phyloP scores from a whole-genome alignment of 805 yeast genomes.

The Danielia reshetovae region DNA sequence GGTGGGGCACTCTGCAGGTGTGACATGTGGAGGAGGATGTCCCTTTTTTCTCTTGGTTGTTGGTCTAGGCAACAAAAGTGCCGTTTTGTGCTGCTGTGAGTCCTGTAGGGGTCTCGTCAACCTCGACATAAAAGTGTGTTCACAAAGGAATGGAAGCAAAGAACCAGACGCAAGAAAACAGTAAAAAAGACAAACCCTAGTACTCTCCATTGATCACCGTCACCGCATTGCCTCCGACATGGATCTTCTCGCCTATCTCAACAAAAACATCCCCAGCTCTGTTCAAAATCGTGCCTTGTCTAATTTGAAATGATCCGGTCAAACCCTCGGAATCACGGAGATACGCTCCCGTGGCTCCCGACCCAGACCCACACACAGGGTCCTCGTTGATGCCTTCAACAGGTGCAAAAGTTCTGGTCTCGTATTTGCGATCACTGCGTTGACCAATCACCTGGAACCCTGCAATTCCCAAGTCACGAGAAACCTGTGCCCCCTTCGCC shows the following conservation, averaged over 20 bases:
- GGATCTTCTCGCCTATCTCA: slow-evolving; percentile 12
- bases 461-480: slow-evolving; percentile 14
- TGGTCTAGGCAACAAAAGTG: no score
- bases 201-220: slow-evolving; percentile 33
- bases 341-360: slow-evolving; percentile 27
- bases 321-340: slow-evolving; percentile 10
- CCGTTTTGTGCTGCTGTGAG: no score
- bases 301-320: slow-evolving; percentile 6
- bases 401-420: slow-evolving; percentile 44
- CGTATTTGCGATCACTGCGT: slow-evolving; percentile 16
- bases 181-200: slow-evolving; percentile 1
- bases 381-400: slow-evolving; percentile 38
- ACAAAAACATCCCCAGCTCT: slow-evolving; percentile 36
- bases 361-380: slow-evolving; percentile 54
- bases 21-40: no score
- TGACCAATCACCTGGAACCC: slow-evolving; percentile 42
- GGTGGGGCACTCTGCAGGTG: no score
- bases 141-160: no score
- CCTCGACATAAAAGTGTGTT: no score
- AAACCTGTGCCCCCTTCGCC: slow-evolving; percentile 16
- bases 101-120: no score
- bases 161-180: no score
- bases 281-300: slow-evolving; percentile 24
- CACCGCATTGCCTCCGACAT: slow-evolving; percentile 39
- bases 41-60: no score